phyloP scores from a whole-genome alignment of 176 grass and related monocot species.

The Raddia guianensis region DNA sequence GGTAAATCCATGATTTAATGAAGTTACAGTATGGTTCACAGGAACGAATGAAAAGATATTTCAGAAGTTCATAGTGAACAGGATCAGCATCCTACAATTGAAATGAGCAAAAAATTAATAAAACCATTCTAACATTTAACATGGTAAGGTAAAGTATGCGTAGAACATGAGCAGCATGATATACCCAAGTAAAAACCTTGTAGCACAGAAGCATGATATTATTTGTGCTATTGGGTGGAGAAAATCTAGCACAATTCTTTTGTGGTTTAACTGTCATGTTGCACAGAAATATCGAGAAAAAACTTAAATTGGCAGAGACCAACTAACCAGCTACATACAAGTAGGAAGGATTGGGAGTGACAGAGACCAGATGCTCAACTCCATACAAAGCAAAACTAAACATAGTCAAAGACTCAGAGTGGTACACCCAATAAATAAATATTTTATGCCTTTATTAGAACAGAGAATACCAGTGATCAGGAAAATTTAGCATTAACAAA shows the following conservation, averaged over 20 bases:
- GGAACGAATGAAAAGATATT: slow-evolving; percentile 79
- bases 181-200: background rate
- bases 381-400: background rate
- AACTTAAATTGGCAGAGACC: slow-evolving; percentile 7
- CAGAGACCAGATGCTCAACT: background rate
- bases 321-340: slow-evolving; percentile 34
- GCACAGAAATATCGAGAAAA: background rate
- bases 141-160: slow-evolving; percentile 27
- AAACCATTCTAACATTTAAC: slow-evolving; percentile 26
- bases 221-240: slow-evolving; percentile 11
- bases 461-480: background rate
- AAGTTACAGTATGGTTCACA: slow-evolving; percentile 91
- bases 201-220: background rate
- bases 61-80: slow-evolving; percentile 80
- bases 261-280: background rate
- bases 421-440: slow-evolving; percentile 6
- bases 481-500: slow-evolving; percentile 17
- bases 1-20: slow-evolving; percentile 98
- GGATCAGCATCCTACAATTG: slow-evolving; percentile 83
- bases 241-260: slow-evolving; percentile 6
- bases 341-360: slow-evolving; percentile 11
- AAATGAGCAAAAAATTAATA: slow-evolving; percentile 44
- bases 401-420: background rate
- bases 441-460: background rate
- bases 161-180: slow-evolving; percentile 33